Evolutionary conservation across 2,329 filamentous ascomycete genomes (phyloP), one percentile per base, ranked within the genome.

Genomic region (Geosmithia flava): DNA sequence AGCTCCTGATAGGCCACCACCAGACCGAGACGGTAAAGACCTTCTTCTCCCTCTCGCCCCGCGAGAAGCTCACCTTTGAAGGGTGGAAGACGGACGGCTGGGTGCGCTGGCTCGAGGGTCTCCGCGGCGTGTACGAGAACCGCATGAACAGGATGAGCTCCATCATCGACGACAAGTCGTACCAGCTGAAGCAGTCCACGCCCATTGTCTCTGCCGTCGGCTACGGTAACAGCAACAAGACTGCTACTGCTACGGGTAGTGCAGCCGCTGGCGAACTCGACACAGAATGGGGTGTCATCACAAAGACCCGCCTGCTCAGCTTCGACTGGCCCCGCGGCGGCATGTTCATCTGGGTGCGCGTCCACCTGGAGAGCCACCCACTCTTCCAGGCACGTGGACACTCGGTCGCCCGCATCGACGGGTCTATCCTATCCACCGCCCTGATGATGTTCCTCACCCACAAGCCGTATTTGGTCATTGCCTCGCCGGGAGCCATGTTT

Each of bases 311-410:
- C 51, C 75, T 95, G 54, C 86, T 83, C 63, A 78, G 81, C 44
- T 95, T 94, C 59, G 66, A 76, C 55, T 88, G 85, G 74, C 89
- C 90, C 1, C 78, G 85, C 27, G 90, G 83, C 37, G 90, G 90
- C 59, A 96, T 96, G 89, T 96, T 95, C 63, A 66, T 94, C 49
- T 96, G 90, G 90, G 58, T 95, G 3, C 74, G 78, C 49, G 66
- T 93, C 51, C 74, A 80, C 59, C 84, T 89, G 56, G 76, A 83
- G 48, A 69, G 71, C 2, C 89, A 95, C 59, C 87, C 87, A 13
- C 72, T 95, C 15, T 81, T 71, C 61, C 57, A 62, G 47, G 61
- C 62, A 2, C 53, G 56, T 42, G 33, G 64, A 23, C 53, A 57
- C 20, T 33, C 43, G 1, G 41, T 62, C 2, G 60, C 64, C 17